Conservation (phyloP, 805 yeast species). For the Ogataea naganishii region DNA sequence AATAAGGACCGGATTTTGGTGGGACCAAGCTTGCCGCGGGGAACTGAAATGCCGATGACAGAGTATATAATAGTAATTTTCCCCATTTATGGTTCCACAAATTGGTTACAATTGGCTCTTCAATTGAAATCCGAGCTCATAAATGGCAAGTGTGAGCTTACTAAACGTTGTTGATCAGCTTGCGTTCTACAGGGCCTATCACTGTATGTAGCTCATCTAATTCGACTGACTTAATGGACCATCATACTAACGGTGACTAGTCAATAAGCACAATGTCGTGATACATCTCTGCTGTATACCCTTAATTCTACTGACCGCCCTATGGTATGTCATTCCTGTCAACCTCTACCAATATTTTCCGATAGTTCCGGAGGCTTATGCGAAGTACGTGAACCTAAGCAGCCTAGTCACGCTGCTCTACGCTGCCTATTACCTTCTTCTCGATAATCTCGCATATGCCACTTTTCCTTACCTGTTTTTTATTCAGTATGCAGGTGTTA, state of each 20-base stretch:
- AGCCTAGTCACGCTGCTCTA: slow-evolving; percentile 36
- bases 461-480: slow-evolving; percentile 30
- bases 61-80: no score
- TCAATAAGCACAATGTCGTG: slow-evolving; percentile 48
- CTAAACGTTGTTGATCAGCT: slow-evolving; percentile 39
- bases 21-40: no score
- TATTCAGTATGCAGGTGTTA: slow-evolving; percentile 10
- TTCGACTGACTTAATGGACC: slow-evolving; percentile 2
- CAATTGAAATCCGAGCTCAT: no score
- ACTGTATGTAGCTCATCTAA: slow-evolving; percentile 5
- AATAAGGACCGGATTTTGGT: no score
- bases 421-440: slow-evolving; percentile 45
- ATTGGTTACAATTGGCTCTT: no score
- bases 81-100: no score
- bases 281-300: slow-evolving; percentile 83
- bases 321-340: slow-evolving; percentile 29
- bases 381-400: slow-evolving; percentile 34
- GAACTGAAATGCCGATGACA: no score
- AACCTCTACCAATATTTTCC: slow-evolving; percentile 13
- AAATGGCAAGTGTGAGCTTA: no score
- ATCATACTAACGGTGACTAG: slow-evolving; percentile 36
- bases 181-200: slow-evolving; percentile 45
- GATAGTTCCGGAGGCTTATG: slow-evolving; percentile 10
- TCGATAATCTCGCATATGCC: slow-evolving; percentile 46
- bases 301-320: slow-evolving; percentile 49